Percentiles rank a stretch among this genome's conserved stretches.
Conservation (phyloP, 1,139 yeast genomes). For the Debaryomyces psychrophilus region DNA sequence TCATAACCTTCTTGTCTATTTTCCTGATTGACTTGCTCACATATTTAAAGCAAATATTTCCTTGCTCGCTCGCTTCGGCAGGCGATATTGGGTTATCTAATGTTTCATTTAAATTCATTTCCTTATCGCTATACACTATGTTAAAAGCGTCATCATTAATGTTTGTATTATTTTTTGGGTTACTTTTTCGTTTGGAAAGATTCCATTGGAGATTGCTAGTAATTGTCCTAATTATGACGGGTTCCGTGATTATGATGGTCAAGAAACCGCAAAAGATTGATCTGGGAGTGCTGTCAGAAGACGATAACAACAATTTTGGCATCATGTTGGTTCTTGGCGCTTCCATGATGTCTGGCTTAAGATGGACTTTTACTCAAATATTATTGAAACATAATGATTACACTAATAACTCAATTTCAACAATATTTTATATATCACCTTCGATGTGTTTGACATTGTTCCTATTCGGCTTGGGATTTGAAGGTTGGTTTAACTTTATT, state of each 20-base stretch:
- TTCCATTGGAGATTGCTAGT: slow-evolving; percentile 65
- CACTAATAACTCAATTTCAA: slow-evolving; percentile 74
- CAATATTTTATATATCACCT: slow-evolving; percentile 84
- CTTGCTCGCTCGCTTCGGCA: slow-evolving; percentile 86
- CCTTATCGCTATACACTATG: slow-evolving; percentile 90
- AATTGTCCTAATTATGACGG: slow-evolving; percentile 76
- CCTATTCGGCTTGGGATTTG: slow-evolving; percentile 61
- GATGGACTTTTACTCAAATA: slow-evolving; percentile 95
- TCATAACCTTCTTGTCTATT: slow-evolving; percentile 17
- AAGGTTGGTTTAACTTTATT: slow-evolving; percentile 61
- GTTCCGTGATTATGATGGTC: slow-evolving; percentile 88
- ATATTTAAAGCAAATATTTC: slow-evolving; percentile 64
- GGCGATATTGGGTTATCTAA: slow-evolving; percentile 95
- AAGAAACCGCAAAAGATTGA: slow-evolving; percentile 30
- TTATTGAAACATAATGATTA: slow-evolving; percentile 63
- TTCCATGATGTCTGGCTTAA: slow-evolving; percentile 79
- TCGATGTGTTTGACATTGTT: slow-evolving; percentile 71
- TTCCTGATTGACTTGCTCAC: slow-evolving; percentile 24
- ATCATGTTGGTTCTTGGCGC: slow-evolving; percentile 74
- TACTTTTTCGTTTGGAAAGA: slow-evolving; percentile 73
- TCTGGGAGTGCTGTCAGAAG: slow-evolving; percentile 21
- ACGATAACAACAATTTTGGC: slow-evolving; percentile 44
- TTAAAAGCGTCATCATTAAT: slow-evolving; percentile 83
- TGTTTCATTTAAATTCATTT: slow-evolving; percentile 74
- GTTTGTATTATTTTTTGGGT: slow-evolving; percentile 85